phyloP scores from a whole-genome alignment of 2,329 filamentous ascomycete species.

The Neofusicoccum laricinum region DNA sequence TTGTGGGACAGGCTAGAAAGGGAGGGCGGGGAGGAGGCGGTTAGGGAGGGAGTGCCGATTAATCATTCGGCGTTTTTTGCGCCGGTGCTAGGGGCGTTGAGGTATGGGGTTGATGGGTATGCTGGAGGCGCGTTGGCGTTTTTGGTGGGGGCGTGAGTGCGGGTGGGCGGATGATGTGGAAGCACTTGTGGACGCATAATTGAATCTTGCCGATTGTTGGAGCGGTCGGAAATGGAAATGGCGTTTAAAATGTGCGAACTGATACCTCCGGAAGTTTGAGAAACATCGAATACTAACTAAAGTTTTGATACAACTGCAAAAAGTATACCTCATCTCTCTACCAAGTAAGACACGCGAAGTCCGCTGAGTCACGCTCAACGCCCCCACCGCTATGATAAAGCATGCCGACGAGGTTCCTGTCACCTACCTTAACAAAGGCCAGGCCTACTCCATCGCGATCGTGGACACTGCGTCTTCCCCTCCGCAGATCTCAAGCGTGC shows the following conservation, averaged over 20 bases:
- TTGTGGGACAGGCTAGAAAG: constrained; percentile 49
- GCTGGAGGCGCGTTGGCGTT: constrained; percentile 51
- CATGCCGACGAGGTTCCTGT: constrained; percentile 86
- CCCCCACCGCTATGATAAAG: constrained; percentile 94
- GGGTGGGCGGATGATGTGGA: neutral
- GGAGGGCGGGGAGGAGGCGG: constrained; percentile 37
- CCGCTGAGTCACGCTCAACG: constrained; percentile 85
- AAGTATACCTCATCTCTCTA: too few species aligned
- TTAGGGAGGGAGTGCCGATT: constrained; percentile 51
- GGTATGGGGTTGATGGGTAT: constrained; percentile 50
- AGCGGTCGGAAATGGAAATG: neutral
- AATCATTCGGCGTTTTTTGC: constrained; percentile 62
- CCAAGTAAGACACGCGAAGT: constrained; percentile 36
- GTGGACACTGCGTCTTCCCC: constrained; percentile 69
- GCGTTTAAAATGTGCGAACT: neutral
- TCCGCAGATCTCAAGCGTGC: constrained; percentile 49
- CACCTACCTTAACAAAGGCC: constrained; percentile 97
- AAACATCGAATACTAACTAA: too few species aligned
- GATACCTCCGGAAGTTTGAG: too few species aligned
- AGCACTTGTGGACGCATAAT: neutral
- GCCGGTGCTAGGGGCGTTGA: constrained; percentile 58
- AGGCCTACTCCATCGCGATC: constrained; percentile 85
- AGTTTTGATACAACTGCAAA: too few species aligned
- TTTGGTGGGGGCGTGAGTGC: constrained; percentile 22
- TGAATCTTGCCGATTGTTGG: neutral